These are phyloP conservation scores for Penicillium sp. DNA, from an alignment of 2,329 filamentous ascomycete genomes.

Conservation along the genomic window DNA sequence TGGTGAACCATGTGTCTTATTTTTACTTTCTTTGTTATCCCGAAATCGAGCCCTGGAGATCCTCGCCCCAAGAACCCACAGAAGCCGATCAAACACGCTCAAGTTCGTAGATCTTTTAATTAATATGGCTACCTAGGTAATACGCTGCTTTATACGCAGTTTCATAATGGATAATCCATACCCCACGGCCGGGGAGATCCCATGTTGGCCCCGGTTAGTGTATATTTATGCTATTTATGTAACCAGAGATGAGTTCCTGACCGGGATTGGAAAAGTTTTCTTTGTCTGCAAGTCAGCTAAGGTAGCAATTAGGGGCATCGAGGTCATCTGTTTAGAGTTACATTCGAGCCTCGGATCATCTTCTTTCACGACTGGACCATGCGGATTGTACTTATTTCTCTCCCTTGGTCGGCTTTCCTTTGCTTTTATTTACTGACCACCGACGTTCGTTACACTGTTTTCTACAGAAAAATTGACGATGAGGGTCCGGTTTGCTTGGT, in stretches of 20 bases:
- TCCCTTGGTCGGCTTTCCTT: neutral
- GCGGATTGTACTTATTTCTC: neutral
- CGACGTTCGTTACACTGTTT: neutral
- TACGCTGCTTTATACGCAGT: neutral
- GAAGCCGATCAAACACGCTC: too few species aligned
- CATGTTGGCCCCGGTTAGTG: neutral
- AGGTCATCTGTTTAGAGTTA: too few species aligned
- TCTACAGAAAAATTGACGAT: constrained; percentile 5
- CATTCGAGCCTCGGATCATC: neutral
- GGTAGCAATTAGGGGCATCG: neutral
- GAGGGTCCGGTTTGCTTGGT: constrained; percentile 6
- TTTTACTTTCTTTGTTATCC: constrained; percentile 8
- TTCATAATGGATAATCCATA: neutral
- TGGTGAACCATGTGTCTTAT: constrained; percentile 5
- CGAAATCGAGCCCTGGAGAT: neutral
- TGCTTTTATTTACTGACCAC: neutral
- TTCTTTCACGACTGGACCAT: neutral
- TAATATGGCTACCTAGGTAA: too few species aligned
- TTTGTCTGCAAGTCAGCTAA: neutral
- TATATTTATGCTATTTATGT: neutral
- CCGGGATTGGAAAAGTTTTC: neutral
- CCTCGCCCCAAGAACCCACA: neutral
- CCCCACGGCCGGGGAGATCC: neutral
- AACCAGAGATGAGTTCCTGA: neutral
- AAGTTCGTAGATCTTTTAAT: neutral